These are phyloP conservation scores for Polytrichum commune DNA, from an alignment of 225 moss, liverwort and hornwort species.

Conservation along the genomic window DNA sequence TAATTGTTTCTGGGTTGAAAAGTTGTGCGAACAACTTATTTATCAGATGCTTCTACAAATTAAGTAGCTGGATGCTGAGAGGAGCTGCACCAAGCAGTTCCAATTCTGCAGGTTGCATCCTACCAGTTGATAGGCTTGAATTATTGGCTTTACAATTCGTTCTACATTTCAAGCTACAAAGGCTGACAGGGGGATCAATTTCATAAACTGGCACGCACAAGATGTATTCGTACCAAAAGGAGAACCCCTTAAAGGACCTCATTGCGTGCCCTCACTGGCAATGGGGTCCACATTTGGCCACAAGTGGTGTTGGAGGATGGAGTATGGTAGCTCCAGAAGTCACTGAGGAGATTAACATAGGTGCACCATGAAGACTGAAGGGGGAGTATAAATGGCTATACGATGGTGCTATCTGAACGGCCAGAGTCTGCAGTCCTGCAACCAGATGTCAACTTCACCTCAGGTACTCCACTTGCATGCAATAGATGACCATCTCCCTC, in stretches of 20 bases:
- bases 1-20: conserved; percentile 17
- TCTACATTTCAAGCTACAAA: not conserved
- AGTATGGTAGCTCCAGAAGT: conserved; percentile 1
- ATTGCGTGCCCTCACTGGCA: not conserved
- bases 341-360: conserved; percentile 10
- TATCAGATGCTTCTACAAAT: conserved; percentile 34
- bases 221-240: not conserved
- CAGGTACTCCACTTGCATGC: not conserved
- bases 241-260: not conserved
- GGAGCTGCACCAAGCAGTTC: conserved; percentile 26
- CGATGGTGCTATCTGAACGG: conserved; percentile 5
- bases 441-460: conserved; percentile 8
- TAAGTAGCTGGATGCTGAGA: conserved; percentile 29
- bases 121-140: conserved; percentile 20
- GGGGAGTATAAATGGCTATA: not conserved
- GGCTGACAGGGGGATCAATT: not conserved
- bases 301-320: not conserved
- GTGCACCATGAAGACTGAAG: not conserved
- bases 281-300: not conserved
- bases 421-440: conserved; percentile 6
- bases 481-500: not conserved
- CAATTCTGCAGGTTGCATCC: conserved; percentile 15
- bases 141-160: not conserved
- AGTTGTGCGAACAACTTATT: conserved; percentile 28
- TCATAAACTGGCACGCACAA: not conserved